phyloP scores from a whole-genome alignment of 345 rosid species.

The Lumnitzera racemosa region DNA sequence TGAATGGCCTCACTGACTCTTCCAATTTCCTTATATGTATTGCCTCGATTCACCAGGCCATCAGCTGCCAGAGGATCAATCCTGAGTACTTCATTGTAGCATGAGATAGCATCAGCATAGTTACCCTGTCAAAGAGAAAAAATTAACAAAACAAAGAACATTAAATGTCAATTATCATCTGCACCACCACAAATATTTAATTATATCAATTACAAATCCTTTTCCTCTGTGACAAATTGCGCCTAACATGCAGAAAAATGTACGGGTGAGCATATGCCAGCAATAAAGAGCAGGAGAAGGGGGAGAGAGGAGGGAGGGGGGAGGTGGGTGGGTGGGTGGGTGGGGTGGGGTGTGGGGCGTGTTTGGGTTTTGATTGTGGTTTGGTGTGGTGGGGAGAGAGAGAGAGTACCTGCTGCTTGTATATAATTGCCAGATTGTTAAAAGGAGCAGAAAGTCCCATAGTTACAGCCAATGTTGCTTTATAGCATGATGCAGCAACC shows the following conservation, averaged over 20 bases:
- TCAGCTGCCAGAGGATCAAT: constrained; percentile 98
- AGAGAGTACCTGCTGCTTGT: constrained; percentile 80
- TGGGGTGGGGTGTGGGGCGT: too few species aligned
- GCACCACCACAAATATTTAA: too few species aligned
- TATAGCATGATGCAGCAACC: constrained; percentile 78
- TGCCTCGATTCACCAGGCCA: constrained; percentile 95
- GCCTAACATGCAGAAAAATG: not conserved
- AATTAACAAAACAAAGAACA: not conserved
- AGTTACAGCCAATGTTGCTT: constrained; percentile 85
- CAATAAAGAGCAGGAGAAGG: not conserved
- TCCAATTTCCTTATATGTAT: constrained; percentile 94
- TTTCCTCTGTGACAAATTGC: too few species aligned
- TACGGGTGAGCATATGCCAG: not conserved
- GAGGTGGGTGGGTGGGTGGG: too few species aligned
- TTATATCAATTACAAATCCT: too few species aligned
- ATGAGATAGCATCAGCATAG: constrained; percentile 86
- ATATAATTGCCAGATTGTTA: constrained; percentile 90
- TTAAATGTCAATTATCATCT: too few species aligned
- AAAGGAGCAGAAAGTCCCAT: constrained; percentile 97
- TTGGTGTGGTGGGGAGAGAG: too few species aligned
- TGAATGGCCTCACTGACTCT: constrained; percentile 94
- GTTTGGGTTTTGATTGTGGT: too few species aligned
- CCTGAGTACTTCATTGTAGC: constrained; percentile 94
- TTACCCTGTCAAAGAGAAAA: constrained; percentile 61
- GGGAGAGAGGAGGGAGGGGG: not conserved